Conservation (phyloP, 1,284 basidiomycete genomes). For the Puccinia coronata region DNA sequence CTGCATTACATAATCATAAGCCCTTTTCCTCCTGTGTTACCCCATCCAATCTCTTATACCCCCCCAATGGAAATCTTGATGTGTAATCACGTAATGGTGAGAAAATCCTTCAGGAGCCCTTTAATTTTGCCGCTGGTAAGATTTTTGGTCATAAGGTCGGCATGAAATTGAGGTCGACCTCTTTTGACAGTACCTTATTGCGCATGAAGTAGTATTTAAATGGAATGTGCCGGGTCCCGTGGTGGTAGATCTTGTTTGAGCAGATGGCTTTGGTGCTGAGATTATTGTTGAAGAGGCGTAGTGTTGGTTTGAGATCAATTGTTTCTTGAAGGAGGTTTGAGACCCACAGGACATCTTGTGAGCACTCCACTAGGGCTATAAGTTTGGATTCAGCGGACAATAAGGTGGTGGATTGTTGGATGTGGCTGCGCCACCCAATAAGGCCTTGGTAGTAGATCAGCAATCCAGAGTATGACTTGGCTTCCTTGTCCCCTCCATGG, state of each 20-base stretch:
- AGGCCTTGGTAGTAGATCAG: conserved; percentile 1
- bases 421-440: conserved; percentile 2
- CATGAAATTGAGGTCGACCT: background rate
- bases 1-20: too few relatives aligned
- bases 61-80: too few relatives aligned
- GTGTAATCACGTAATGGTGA: too few relatives aligned
- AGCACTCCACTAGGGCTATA: background rate
- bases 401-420: too few relatives aligned
- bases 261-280: background rate
- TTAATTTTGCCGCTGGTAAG: background rate
- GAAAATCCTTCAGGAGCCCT: background rate
- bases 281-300: background rate
- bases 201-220: conserved; percentile 4
- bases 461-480: background rate
- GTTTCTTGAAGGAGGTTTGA: too few relatives aligned
- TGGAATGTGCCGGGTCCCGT: too few relatives aligned
- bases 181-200: background rate
- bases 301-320: background rate
- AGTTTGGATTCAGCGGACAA: conserved; percentile 11
- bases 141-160: background rate
- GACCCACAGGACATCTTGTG: conserved; percentile 12
- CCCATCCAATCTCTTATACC: too few relatives aligned
- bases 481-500: background rate
- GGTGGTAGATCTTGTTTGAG: too few relatives aligned
- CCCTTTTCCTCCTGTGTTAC: too few relatives aligned